Evolutionary conservation across 176 grass and related monocot species (phyloP).

Genomic region (Bolboschoenus planiculmis): DNA sequence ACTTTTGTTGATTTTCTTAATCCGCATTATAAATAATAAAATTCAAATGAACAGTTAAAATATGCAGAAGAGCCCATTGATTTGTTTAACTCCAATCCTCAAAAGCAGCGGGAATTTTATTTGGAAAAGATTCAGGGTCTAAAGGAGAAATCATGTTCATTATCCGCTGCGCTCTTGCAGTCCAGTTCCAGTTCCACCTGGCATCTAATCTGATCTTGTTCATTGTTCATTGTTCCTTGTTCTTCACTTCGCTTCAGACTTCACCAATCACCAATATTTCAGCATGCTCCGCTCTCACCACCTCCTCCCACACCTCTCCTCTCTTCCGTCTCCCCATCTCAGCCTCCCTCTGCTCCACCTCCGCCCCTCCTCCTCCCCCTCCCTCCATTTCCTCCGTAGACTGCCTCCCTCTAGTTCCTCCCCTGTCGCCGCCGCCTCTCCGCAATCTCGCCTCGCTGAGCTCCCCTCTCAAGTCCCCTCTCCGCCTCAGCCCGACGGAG

Average conservation of each 20-base stretch:
- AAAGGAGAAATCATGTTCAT: neutral
- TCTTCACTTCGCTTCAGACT: neutral
- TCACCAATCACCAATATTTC: no score
- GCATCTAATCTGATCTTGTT: neutral
- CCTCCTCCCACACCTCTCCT: constrained; percentile 22
- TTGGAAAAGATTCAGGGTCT: no score
- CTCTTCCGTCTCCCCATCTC: constrained; percentile 3
- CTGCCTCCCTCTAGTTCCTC: constrained; percentile 11
- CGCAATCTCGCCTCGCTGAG: constrained; percentile 21
- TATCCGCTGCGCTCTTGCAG: no score
- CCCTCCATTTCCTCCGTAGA: neutral
- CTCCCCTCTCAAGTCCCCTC: neutral
- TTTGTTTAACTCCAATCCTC: no score
- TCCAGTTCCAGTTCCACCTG: no score
- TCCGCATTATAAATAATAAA: neutral
- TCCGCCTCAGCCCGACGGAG: constrained; percentile 15
- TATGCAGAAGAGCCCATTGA: no score
- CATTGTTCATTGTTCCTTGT: no score
- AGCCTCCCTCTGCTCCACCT: neutral
- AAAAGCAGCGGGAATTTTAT: no score
- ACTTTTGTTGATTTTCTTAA: neutral
- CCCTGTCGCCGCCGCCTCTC: constrained; percentile 8
- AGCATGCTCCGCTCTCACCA: constrained; percentile 37
- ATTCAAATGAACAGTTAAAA: neutral
- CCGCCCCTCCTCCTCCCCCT: neutral